These are phyloP conservation scores for Jacaranda copaia DNA, from an alignment of 257 asterid genomes.

Conservation along the genomic window DNA sequence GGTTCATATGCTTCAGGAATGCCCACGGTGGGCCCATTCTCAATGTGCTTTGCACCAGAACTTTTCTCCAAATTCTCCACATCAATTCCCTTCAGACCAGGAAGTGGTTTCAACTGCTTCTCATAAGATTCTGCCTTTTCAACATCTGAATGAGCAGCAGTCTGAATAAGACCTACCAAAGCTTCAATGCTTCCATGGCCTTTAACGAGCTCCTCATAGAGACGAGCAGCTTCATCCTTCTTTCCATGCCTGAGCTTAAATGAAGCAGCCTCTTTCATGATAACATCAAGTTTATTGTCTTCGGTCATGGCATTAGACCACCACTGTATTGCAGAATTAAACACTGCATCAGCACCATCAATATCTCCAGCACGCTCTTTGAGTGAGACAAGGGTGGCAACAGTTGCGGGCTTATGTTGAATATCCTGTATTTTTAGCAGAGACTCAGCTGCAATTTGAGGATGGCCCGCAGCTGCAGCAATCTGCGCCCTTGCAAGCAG, in stretches of 20 bases:
- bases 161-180: slow-evolving; percentile 77
- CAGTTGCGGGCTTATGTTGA: slow-evolving; percentile 88
- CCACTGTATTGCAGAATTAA: slow-evolving; percentile 78
- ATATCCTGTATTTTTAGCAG: slow-evolving; percentile 75
- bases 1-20: slow-evolving; percentile 61
- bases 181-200: slow-evolving; percentile 78
- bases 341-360: slow-evolving; percentile 77
- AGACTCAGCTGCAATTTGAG: slow-evolving; percentile 89
- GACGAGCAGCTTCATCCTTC: slow-evolving; percentile 79
- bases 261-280: slow-evolving; percentile 91
- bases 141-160: slow-evolving; percentile 73
- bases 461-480: slow-evolving; percentile 93
- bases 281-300: slow-evolving; percentile 62
- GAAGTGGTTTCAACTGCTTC: slow-evolving; percentile 80
- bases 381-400: slow-evolving; percentile 83
- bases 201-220: slow-evolving; percentile 79
- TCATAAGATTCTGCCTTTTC: slow-evolving; percentile 90
- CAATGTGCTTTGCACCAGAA: slow-evolving; percentile 79
- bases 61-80: slow-evolving; percentile 83
- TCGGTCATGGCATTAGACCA: slow-evolving; percentile 92
- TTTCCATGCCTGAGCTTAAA: slow-evolving; percentile 88
- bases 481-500: slow-evolving; percentile 89
- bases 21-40: slow-evolving; percentile 44
- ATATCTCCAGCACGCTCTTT: slow-evolving; percentile 90
- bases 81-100: slow-evolving; percentile 72